phyloP scores from a whole-genome alignment of 129 eudicot genomes.

The Cynara cardunculus region DNA sequence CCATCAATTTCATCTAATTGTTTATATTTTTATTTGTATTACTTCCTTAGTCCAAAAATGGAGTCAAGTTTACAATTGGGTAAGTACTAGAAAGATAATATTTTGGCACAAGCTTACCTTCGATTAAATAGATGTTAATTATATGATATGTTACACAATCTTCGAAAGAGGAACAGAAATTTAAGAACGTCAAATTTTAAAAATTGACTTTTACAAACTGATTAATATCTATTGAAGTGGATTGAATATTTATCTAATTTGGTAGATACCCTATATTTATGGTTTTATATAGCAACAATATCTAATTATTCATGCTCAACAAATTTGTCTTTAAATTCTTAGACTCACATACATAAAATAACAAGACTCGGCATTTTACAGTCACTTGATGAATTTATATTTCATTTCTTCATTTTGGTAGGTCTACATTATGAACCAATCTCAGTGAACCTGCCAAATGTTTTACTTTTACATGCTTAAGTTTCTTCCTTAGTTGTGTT shows the following conservation, averaged over 20 bases:
- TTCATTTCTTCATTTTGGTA: background rate
- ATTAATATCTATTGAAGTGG: background rate
- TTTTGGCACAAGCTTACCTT: background rate
- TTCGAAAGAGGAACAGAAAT: background rate
- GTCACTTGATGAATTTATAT: too few relatives aligned
- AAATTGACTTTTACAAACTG: background rate
- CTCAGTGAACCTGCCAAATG: background rate
- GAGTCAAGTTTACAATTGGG: background rate
- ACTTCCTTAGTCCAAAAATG: background rate
- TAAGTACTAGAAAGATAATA: background rate
- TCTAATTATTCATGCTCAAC: background rate
- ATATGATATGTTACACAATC: too few relatives aligned
- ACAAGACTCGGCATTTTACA: background rate
- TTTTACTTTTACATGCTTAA: background rate
- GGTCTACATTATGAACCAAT: background rate
- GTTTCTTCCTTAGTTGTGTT: background rate
- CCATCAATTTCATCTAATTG: background rate
- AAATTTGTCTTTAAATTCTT: background rate
- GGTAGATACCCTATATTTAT: background rate
- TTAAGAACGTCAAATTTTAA: background rate
- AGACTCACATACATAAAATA: background rate
- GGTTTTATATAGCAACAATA: background rate
- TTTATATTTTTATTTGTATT: background rate
- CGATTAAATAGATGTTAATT: background rate
- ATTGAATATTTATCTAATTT: background rate